Evolutionary conservation across 2,329 filamentous ascomycete species (phyloP), one percentile per base, ranked within the genome.

Genomic region (Incumbomyces delicatus): DNA sequence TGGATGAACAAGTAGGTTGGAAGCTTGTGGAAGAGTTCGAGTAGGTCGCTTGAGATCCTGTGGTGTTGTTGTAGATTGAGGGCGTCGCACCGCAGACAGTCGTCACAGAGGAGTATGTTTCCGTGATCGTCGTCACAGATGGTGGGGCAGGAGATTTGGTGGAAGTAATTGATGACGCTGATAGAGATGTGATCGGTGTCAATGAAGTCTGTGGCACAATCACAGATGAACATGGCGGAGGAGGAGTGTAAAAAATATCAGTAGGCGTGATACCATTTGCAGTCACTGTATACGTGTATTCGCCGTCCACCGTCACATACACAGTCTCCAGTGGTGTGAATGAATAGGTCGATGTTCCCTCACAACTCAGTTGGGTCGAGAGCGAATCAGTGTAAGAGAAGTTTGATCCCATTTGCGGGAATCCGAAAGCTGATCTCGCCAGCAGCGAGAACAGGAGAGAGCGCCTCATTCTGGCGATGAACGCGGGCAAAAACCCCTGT

Each of bases 11-110:
- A 10, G 38, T 27, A 7, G 38, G 20, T 27, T 22, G 31, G 4
- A 31, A 16, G n/a, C 45, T 32, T 27, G 30, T 18, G 3, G 52
- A 47, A 14, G 42, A 30, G 18, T 54, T 54, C 7, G 47, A 35
- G 35, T 46, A 54, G 16, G 33, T 33, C 4, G 38, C 14, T 31
- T 38, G 46, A 40, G 36, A 18, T 17, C n/a, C 35, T 11, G 7
- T 16, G 16, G 41, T 40, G 13, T 10, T 29, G 16, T 40, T 44
- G 17, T 14, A 36, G 16, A 14, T 11, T n/a, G 22, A 17, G 31
- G n/a, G 22, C 10, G 12, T 22, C 13, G 41, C 31, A 20, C 6
- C 18, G 14, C 30, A 35, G 12, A 35, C 18, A 14, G 18, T 37
- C 5, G 34, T 37, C 13, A 10, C 29, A 35, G 20, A 11, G 17